phyloP scores from a whole-genome alignment of 306 rosid genomes.

The Cicer chorassanicum region DNA sequence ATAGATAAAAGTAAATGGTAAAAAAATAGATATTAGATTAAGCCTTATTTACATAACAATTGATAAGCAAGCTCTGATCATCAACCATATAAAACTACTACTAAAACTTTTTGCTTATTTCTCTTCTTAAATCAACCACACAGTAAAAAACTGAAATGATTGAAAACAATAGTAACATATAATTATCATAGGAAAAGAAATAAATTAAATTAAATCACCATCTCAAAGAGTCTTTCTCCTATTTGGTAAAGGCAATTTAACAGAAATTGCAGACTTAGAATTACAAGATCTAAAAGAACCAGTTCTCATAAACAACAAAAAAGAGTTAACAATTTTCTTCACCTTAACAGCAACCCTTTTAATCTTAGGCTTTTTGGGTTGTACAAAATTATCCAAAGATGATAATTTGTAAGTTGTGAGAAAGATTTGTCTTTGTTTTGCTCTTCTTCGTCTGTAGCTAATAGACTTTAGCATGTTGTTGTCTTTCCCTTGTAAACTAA shows the following conservation, averaged over 20 bases:
- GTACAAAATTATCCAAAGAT: slow-evolving; percentile 36
- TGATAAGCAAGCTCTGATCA: too few relatives aligned
- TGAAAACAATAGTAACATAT: too few relatives aligned
- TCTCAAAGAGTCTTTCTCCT: slow-evolving; percentile 1
- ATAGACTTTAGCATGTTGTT: slow-evolving; percentile 41
- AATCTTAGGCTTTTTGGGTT: slow-evolving; percentile 43
- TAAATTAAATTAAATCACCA: too few relatives aligned
- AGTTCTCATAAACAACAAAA: slow-evolving; percentile 48
- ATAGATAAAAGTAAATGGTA: too few relatives aligned
- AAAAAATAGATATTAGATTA: too few relatives aligned
- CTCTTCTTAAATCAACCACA: too few relatives aligned
- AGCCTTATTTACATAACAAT: too few relatives aligned
- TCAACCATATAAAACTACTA: too few relatives aligned
- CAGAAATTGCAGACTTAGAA: slow-evolving; percentile 48
- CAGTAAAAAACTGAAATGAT: too few relatives aligned
- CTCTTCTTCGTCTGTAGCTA: slow-evolving; percentile 58
- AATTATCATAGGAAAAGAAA: not conserved
- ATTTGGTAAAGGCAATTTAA: slow-evolving; percentile 43
- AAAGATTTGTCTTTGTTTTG: slow-evolving; percentile 66
- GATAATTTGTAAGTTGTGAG: slow-evolving; percentile 61
- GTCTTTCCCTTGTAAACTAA: slow-evolving; percentile 41
- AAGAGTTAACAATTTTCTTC: slow-evolving; percentile 51
- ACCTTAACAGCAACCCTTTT: slow-evolving; percentile 58
- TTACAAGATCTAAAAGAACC: slow-evolving; percentile 51
- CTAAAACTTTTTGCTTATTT: too few relatives aligned